These are phyloP conservation scores for Eucalyptus guilfoylei DNA, from an alignment of 345 rosid genomes.

Conservation along the genomic window DNA sequence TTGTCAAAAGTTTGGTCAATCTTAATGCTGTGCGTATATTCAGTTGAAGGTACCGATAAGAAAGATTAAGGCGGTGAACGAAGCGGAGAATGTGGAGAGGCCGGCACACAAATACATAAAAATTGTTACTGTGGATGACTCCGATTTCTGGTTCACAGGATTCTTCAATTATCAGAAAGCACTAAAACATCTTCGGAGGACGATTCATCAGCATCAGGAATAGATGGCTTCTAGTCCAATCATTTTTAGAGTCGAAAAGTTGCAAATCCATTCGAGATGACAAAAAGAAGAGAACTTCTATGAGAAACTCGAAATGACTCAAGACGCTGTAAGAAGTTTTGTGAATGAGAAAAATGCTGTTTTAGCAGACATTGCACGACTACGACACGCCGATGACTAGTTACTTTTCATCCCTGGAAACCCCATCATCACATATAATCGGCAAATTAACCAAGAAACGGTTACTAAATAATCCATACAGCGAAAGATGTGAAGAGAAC, in stretches of 20 bases:
- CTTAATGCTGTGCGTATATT: not conserved
- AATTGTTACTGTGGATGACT: conserved; percentile 41
- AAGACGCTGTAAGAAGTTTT: not conserved
- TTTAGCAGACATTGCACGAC: too few relatives aligned
- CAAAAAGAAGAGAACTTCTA: not conserved
- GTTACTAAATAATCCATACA: too few relatives aligned
- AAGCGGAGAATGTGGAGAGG: conserved; percentile 34
- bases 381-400: too few relatives aligned
- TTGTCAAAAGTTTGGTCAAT: not conserved
- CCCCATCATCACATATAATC: too few relatives aligned
- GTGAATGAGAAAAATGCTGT: not conserved
- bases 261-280: not conserved
- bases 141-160: conserved; percentile 79
- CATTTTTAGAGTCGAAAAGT: not conserved
- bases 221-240: not conserved
- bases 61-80: conserved; percentile 45
- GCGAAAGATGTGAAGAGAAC: too few relatives aligned
- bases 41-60: conserved; percentile 27
- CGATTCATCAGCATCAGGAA: conserved; percentile 19
- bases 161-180: conserved; percentile 57
- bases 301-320: not conserved
- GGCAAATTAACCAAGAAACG: too few relatives aligned
- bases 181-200: conserved; percentile 37
- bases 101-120: conserved; percentile 59
- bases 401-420: too few relatives aligned